Evolutionary conservation across 1,284 basidiomycete genomes (phyloP).

Genomic region (Ceratobasidium sp.): DNA sequence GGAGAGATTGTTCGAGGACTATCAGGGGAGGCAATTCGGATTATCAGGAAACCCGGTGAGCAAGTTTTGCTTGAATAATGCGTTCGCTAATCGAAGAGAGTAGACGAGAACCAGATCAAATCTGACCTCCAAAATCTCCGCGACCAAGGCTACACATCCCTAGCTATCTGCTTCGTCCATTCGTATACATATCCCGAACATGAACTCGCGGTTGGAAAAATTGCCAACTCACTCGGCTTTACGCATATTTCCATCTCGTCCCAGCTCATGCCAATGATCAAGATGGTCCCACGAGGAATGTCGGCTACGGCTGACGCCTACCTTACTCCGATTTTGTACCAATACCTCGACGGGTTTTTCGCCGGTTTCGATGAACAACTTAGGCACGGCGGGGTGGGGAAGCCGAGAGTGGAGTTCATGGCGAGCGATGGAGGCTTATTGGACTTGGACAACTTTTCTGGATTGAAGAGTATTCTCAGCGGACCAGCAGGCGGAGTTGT

Average conservation of each 20-base stretch:
- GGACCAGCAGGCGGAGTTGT: slow-evolving; percentile 91
- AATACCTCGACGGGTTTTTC: slow-evolving; percentile 94
- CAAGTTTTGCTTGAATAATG: not conserved
- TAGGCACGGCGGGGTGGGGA: slow-evolving; percentile 48
- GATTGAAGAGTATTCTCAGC: slow-evolving; percentile 85
- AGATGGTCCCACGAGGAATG: slow-evolving; percentile 90
- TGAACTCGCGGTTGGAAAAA: slow-evolving; percentile 71
- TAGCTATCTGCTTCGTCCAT: slow-evolving; percentile 88
- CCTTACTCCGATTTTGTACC: slow-evolving; percentile 85
- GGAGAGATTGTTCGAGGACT: slow-evolving; percentile 81
- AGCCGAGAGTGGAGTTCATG: slow-evolving; percentile 80
- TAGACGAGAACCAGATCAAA: slow-evolving; percentile 61
- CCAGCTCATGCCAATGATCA: slow-evolving; percentile 91
- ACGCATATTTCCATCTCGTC: slow-evolving; percentile 87
- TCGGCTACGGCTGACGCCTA: slow-evolving; percentile 97
- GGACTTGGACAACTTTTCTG: slow-evolving; percentile 84
- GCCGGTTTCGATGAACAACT: slow-evolving; percentile 82
- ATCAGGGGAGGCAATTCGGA: slow-evolving; percentile 90
- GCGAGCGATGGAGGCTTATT: slow-evolving; percentile 87
- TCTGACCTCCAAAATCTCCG: slow-evolving; percentile 72
- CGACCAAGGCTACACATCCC: slow-evolving; percentile 77
- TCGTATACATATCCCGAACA: slow-evolving; percentile 91
- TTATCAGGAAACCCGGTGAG: slow-evolving; percentile 77
- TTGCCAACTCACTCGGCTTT: slow-evolving; percentile 85
- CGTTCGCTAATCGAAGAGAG: not conserved